Evolutionary conservation across 371 early-diverging fungal species (phyloP), one percentile per base, ranked within the genome.

Genomic region (Lichtheimia ornata): DNA sequence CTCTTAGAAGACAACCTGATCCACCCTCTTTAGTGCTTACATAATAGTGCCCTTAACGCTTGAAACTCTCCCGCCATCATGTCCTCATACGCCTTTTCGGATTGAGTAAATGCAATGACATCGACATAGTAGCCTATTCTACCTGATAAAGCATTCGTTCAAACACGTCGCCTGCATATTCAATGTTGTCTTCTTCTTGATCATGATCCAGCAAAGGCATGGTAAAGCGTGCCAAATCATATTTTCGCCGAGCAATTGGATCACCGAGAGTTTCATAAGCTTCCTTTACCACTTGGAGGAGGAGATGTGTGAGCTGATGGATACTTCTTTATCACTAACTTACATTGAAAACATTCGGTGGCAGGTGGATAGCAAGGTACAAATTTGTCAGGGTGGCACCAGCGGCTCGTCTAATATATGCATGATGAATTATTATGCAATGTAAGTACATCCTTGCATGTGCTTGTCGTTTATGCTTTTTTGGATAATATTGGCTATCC

Each of bases 11-110:
- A n/a, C 35, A 35, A 35, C 1, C 5, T 35, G 2, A 9, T 35
- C 5, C 7, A n/a, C 9, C 35, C 4, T 35, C 35, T 35, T 52
- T 0, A 11, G n/a, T 25, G 75, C 78, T 68, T 77, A 86, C 87
- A 72, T 50, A 86, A 81, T 64, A 86, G 79, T 17, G 79, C 73
- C n/a, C 82, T 69, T 54, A 87, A 76, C 15, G 79, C 81, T 57
- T 84, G 81, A 68, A 85, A 87, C 63, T 87, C 85, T 42, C 87
- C 87, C 55, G 83, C 84, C 74, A 85, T 71, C 69, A 87, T 83
- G 63, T 87, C 87, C 30, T 77, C 75, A 56, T 83, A 87, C 50
- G 80, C 59, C 83, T 83, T 58, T 47, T 15, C 13, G 42, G 40
- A 50, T 11, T 25, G 41, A 54, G 40, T 18, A 20, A 24, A 44